Percentiles rank a stretch among this genome's conserved stretches.
phyloP scores from a whole-genome alignment of 768 basidiomycete species.

The Boletus eberwhitei region DNA sequence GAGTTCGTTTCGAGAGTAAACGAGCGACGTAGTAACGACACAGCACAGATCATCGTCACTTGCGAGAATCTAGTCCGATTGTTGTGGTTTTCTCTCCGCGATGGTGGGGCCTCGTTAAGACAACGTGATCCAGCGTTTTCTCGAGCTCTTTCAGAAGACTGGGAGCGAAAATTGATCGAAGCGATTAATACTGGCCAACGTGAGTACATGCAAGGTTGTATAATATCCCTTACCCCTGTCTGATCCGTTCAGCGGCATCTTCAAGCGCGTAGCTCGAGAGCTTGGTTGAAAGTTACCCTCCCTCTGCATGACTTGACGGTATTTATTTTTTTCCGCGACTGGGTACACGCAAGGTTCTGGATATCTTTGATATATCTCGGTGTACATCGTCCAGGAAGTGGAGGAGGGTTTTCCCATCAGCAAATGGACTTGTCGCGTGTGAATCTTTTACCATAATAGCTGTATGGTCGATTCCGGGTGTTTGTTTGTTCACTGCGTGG shows the following conservation, averaged over 20 bases:
- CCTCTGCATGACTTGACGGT: neutral
- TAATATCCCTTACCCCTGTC: neutral
- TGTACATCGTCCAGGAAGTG: too few species aligned
- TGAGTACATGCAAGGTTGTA: constrained; percentile 7
- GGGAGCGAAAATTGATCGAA: constrained; percentile 13
- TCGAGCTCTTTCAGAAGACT: constrained; percentile 16
- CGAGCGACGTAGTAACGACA: constrained; percentile 24
- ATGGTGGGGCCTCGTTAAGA: constrained; percentile 24
- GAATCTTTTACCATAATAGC: too few species aligned
- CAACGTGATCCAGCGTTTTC: constrained; percentile 15
- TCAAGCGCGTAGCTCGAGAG: neutral
- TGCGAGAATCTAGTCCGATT: constrained; percentile 24
- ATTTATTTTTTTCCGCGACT: neutral
- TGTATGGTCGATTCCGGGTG: too few species aligned
- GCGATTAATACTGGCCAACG: constrained; percentile 20
- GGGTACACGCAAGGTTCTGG: neutral
- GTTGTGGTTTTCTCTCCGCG: constrained; percentile 31
- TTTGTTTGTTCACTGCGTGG: too few species aligned
- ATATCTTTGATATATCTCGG: neutral
- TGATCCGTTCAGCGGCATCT: constrained; percentile 1
- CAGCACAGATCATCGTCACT: constrained; percentile 25
- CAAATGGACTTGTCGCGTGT: too few species aligned
- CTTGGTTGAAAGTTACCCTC: neutral
- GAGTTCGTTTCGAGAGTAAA: constrained; percentile 19
- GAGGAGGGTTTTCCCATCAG: too few species aligned